Evolutionary conservation across 495 filamentous ascomycete genomes (phyloP), one percentile per base, ranked within the genome.

Genomic region (Penicillium cinerascens): DNA sequence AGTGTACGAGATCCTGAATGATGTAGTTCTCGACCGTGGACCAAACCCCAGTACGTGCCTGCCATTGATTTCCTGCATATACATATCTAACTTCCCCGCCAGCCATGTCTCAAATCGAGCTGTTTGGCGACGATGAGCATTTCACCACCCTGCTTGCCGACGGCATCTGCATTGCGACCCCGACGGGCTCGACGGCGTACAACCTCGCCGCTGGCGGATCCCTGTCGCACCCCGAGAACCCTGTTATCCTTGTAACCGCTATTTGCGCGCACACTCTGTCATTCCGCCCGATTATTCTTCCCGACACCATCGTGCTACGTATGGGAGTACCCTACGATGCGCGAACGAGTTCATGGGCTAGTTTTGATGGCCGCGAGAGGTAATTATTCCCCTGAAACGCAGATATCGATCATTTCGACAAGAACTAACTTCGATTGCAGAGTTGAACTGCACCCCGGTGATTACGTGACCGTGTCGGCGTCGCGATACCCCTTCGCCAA

Each of bases 211-310:
- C 95, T 13, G 95, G 95, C 11, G 93, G 93, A 16, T 93, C 91
- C 5, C 82, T 98, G 20, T 96, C 92, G 52, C 93, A 98, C 59
- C 93, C 93, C 0, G 95, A 97, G 50, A 97, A 97, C 64, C 93
- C 93, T 0, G 91, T 97, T 38, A 95, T 98, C 67, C 84, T 98
- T 2, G 82, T 98, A 2, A 96, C 92, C 0, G 88, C 92, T 26
- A 97, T 98, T 46, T 96, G 92, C 65, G 91, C 93, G 15, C 93
- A 98, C 69, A 97, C 95, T 0, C 78, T 98, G 8, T 95, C 89
- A 11, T 98, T 97, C 79, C 82, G 93, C 1, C 93, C 93, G 6
- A 91, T 98, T 64, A 92, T 98, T 53, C 77, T 98, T 1, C 92
- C 92, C 7, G 93, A 98, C 63, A 96, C 91, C 0, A 92, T 97